Evolutionary conservation across 345 rosid genomes (phyloP), one percentile per base, ranked within the genome.

Genomic region (Acer yangbiense): DNA sequence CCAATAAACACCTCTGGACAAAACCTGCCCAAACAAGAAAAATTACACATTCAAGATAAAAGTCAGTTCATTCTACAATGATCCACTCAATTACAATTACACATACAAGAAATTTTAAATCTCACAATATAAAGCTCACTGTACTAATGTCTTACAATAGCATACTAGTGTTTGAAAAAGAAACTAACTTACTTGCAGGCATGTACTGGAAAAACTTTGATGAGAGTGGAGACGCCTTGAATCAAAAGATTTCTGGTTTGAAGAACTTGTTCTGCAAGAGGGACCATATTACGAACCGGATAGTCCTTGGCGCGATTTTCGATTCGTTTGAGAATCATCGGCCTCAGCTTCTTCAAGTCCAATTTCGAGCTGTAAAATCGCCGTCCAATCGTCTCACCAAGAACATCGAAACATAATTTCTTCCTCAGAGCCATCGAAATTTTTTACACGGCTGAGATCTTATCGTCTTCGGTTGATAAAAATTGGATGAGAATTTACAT

Each of bases 1-100:
- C 99, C 98, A 60, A 93, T 69, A 84, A 78, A 89, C 11, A 91
- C 96, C 77, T 95, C 99, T 0, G 96, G 80, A 79, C 98, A 93
- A 78, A 92, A 93, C 87, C 98, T 95, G 85, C 82, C 81, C 76
- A 2, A 46, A 3, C 0, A 35, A 35, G 39, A 2, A 43, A 43
- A 74, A 55, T 67, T 48, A 69, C 25, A 64, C 0, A 32, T 4
- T 60, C 57, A n/a, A 81, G 21, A 58, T 58, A 60, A 48, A 55
- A 76, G 23, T 64, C 23, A 23, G 4, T 25, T 76, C 16, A 20
- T 55, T 23, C 8, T 46, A 39, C 69, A 52, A 79, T 43, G 50
- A 10, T 46, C 50, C 2, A 46, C 50, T 46, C 50, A 46, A 46
- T 46, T 46, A 9, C 14, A 9, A 46, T 46, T 46, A 46, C 14